Conservation (phyloP, 441 rosid species). For the Adansonia gregorii region DNA sequence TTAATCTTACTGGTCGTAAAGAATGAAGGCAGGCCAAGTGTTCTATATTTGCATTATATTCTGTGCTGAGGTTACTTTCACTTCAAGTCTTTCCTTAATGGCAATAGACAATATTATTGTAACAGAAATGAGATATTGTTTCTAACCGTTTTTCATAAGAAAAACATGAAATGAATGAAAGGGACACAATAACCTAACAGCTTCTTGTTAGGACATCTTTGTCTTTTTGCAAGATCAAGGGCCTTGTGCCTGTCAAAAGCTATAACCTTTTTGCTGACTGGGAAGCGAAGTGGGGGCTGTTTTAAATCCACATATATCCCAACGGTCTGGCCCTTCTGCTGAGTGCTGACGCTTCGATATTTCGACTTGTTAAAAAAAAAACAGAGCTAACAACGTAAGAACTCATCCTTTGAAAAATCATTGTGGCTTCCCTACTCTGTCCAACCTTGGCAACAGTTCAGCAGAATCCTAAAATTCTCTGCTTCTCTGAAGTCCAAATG, state of each 20-base stretch:
- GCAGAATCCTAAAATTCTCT: too few species aligned
- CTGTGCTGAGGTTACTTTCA: not conserved
- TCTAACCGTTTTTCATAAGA: not conserved
- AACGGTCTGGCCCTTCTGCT: too few species aligned
- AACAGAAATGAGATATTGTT: not conserved
- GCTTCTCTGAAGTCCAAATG: not conserved
- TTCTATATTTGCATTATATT: not conserved
- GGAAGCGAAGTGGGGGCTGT: constrained; percentile 23
- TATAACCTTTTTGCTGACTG: not conserved
- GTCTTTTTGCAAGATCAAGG: not conserved
- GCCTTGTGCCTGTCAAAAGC: not conserved
- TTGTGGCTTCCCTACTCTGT: too few species aligned
- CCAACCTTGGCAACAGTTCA: too few species aligned
- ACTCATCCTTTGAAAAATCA: too few species aligned
- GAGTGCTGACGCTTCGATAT: too few species aligned
- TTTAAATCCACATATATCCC: constrained; percentile 40
- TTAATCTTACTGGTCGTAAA: not conserved
- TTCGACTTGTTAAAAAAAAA: too few species aligned
- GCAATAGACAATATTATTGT: too few species aligned
- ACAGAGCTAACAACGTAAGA: too few species aligned
- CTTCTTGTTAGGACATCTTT: not conserved
- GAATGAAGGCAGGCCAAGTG: not conserved
- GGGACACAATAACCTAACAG: not conserved
- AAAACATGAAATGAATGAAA: not conserved
- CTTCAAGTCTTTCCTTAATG: not conserved